These are phyloP conservation scores for Hevea brasiliensis DNA, from an alignment of 345 rosid species.

Conservation along the genomic window DNA sequence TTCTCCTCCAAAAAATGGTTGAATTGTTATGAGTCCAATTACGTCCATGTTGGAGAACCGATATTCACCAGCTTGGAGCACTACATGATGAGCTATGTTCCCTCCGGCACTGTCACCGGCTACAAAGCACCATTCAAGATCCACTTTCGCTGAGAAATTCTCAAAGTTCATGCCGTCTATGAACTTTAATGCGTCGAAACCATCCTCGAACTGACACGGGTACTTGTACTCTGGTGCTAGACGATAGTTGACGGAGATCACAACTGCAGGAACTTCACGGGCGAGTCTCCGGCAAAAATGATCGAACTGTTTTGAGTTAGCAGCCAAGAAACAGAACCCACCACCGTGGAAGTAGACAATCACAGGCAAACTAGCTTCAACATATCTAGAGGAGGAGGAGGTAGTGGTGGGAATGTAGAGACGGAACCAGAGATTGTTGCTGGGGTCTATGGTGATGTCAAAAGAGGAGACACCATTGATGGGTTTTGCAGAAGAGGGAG, in stretches of 20 bases:
- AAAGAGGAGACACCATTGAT: background rate
- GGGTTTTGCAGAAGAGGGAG: conserved; percentile 5
- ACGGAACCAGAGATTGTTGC: conserved; percentile 9
- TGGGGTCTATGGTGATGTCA: background rate
- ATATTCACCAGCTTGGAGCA: background rate
- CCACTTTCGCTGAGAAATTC: background rate
- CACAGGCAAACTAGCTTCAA: background rate
- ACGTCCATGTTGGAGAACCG: background rate
- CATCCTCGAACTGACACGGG: conserved; percentile 12
- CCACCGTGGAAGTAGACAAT: conserved; percentile 6
- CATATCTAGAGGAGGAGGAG: background rate
- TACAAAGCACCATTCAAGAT: background rate
- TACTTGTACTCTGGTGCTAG: background rate
- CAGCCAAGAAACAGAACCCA: conserved; percentile 1
- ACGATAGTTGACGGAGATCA: conserved; percentile 8
- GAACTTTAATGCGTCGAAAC: conserved; percentile 9
- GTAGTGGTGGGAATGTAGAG: conserved; percentile 1
- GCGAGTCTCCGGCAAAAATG: conserved; percentile 3
- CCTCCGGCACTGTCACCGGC: conserved; percentile 15
- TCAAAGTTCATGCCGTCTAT: background rate
- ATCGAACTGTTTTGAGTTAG: background rate
- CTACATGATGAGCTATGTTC: conserved; percentile 8
- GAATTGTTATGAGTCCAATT: background rate
- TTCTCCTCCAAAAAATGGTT: conserved; percentile 16
- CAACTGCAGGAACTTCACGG: background rate